Base-by-base conservation (phyloP, 768 basidiomycete genomes). In the Porpolomopsis calyptriformis region DNA sequence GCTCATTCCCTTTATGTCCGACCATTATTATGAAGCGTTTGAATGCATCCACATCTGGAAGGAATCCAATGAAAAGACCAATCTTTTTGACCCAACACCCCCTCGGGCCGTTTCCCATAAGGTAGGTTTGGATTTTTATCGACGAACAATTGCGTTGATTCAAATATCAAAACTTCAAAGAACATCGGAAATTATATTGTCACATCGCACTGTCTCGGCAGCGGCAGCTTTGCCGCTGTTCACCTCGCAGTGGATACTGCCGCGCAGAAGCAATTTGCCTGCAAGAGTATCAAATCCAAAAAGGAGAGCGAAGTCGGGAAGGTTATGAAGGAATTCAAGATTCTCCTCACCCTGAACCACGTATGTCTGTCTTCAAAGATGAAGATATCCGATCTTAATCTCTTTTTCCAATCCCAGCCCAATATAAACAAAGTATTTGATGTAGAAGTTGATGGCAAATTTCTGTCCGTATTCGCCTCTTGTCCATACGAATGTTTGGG, bases 381-480 rank as follows among this genome's bases (percentile, higher is more conserved):
- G 20, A 18, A 26, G 9, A 19, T 12, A 31, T 48, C 25, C 2
- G 11, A 34, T n/a, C 20, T 29, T 47, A 25, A 47, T 22, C 40
- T 38, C 18, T 19, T 18, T 45, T 34, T 22, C 19, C 25, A 35
- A 37, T 22, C 25, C 20, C 49, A 89, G 86, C 84, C 86, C 8
- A 88, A 87, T 49, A 87, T 90, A 40, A 89, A 87, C 54, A 73
- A 75, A 42, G 80, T 88, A 35, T 80, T 78, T 54, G 81, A 79
- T 45, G 79, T 83, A 9, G 77, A 82, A 57, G 71, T 76, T 26
- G 68, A 77, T 49, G 66, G 73, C 1, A 70, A 71, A 52, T 82
- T 81, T 57, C 68, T 84, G 75, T 78, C 40, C 40, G 71, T 60
- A 39, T 10, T 43, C 16, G 10, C 10, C 20, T 33, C 42, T 43